These are phyloP conservation scores for Rhizopus microsporus DNA, from an alignment of 371 early-diverging fungal genomes.

Conservation along the genomic window DNA sequence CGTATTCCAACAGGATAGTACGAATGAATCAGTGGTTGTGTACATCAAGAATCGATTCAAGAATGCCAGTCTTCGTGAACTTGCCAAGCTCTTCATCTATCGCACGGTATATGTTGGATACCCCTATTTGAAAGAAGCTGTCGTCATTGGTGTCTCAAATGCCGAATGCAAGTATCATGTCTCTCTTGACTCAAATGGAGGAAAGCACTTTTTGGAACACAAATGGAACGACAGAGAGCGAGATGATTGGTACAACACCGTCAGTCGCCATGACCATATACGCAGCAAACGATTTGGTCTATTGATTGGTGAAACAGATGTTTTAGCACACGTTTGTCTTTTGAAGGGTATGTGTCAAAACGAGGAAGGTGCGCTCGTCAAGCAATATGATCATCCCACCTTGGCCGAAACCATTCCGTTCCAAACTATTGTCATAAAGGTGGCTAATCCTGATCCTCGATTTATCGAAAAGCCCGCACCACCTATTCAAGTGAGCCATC, in stretches of 20 bases:
- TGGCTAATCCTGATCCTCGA: constrained; percentile 72
- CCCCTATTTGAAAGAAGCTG: constrained; percentile 86
- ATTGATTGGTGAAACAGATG: constrained; percentile 68
- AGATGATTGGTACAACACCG: constrained; percentile 56
- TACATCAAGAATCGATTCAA: constrained; percentile 59
- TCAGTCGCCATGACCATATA: constrained; percentile 58
- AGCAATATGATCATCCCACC: constrained; percentile 75
- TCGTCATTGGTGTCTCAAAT: constrained; percentile 77
- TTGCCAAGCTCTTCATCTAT: constrained; percentile 57
- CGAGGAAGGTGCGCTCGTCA: constrained; percentile 81
- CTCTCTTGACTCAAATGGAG: constrained; percentile 33
- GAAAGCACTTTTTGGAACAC: constrained; percentile 45
- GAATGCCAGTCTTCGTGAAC: constrained; percentile 39
- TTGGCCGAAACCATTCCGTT: constrained; percentile 67
- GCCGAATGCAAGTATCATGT: constrained; percentile 66
- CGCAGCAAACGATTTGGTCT: constrained; percentile 65
- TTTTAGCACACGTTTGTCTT: constrained; percentile 69
- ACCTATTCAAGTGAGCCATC: constrained; percentile 66
- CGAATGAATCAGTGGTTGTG: constrained; percentile 83
- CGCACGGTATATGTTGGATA: constrained; percentile 73
- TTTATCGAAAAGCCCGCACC: constrained; percentile 60
- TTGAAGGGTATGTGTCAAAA: constrained; percentile 73
- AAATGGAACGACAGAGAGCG: constrained; percentile 52
- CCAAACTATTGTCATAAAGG: constrained; percentile 66
- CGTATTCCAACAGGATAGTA: constrained; percentile 84